Conservation (phyloP, 2,329 filamentous ascomycete genomes). For the Metarhizium brunneum region DNA sequence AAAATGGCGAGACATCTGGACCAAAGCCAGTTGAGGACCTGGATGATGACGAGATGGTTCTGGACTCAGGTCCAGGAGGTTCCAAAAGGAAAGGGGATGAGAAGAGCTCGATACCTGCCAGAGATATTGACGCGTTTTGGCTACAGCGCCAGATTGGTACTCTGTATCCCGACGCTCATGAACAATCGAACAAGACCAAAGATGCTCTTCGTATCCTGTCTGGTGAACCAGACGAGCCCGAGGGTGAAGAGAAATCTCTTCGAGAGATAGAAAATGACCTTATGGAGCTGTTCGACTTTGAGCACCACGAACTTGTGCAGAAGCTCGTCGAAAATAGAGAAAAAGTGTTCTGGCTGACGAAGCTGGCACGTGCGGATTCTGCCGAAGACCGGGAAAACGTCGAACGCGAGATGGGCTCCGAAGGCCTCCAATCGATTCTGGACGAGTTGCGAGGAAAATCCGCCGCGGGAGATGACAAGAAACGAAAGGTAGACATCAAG, state of each 20-base stretch:
- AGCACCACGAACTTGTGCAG: conserved; percentile 85
- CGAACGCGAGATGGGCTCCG: conserved; percentile 84
- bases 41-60: conserved; percentile 74
- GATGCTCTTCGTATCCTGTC: conserved; percentile 76
- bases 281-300: conserved; percentile 97
- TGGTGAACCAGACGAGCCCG: conserved; percentile 57
- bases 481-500: conserved; percentile 74
- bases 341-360: conserved; percentile 92
- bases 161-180: conserved; percentile 84
- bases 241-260: conserved; percentile 74
- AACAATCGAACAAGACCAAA: conserved; percentile 85
- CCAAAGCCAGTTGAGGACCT: conserved; percentile 29
- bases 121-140: conserved; percentile 97
- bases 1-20: conserved; percentile 27
- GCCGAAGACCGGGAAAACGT: conserved; percentile 66
- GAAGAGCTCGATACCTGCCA: conserved; percentile 61
- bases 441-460: conserved; percentile 77
- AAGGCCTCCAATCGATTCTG: conserved; percentile 77
- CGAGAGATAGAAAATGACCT: conserved; percentile 96
- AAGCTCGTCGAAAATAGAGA: conserved; percentile 87
- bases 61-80: conserved; percentile 55
- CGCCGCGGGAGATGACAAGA: conserved; percentile 46
- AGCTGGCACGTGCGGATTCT: conserved; percentile 73
- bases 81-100: conserved; percentile 39
- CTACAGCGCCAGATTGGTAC: conserved; percentile 84